A percentile compares a stretch with the other conserved stretches of the same genome.
Evolutionary conservation across 345 rosid species (phyloP).

Genomic region (Citrus australasica): DNA sequence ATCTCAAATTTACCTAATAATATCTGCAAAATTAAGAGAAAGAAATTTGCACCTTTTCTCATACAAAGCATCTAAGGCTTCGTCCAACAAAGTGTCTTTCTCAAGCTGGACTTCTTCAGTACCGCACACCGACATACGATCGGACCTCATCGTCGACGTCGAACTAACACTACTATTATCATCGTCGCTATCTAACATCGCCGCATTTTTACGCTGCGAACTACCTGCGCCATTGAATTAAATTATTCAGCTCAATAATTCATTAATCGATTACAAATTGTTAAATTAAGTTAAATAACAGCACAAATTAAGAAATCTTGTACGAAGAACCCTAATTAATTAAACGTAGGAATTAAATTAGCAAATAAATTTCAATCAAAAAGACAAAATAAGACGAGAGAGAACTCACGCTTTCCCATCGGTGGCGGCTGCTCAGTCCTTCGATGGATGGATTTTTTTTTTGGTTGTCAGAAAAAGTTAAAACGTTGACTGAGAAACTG

Average conservation of each 20-base stretch:
- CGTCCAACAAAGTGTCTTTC: conserved; percentile 64
- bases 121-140: conserved; percentile 41
- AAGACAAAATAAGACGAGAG: background rate
- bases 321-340: background rate
- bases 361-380: background rate
- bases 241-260: no score
- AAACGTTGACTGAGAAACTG: conserved; percentile 37
- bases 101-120: conserved; percentile 59
- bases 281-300: background rate
- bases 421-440: conserved; percentile 20
- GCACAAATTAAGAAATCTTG: background rate
- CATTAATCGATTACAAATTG: no score
- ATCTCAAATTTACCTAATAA: no score
- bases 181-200: conserved; percentile 72
- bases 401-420: conserved; percentile 77
- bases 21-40: background rate
- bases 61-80: conserved; percentile 77
- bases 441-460: background rate
- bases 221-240: conserved; percentile 36
- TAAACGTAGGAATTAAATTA: background rate
- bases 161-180: conserved; percentile 80
- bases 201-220: conserved; percentile 42
- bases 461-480: conserved; percentile 25
- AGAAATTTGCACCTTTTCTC: conserved; percentile 57
- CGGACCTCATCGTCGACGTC: conserved; percentile 63